Evolutionary conservation across 768 basidiomycete species (phyloP), one percentile per base, ranked within the genome.

Genomic region (Steccherinum ochraceum): DNA sequence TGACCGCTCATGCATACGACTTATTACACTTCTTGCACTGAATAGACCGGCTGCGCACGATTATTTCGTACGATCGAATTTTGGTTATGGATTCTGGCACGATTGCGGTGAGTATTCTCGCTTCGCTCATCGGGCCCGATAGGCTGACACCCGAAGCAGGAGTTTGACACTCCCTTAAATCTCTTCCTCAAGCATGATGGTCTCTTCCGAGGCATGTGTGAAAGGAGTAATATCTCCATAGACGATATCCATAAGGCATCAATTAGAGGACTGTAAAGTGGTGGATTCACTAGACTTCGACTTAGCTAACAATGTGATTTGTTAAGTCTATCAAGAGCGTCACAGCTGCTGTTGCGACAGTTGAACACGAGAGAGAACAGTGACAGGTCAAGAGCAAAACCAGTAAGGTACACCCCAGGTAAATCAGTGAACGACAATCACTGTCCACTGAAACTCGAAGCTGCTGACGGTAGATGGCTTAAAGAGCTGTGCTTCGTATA

Each of bases 61-160:
- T 80, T 55, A 61, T 75, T 51, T 65, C 67, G 12, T 87, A 87
- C 57, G 86, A 91, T 62, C 69, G 80, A 20, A 82, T 89, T 43
- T 69, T 86, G 39, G 86, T 89, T 5, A 74, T 89, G 57, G 79
- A 83, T 52, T 73, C 75, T 19, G 86, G 87, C 1, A 67, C 67
- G 5, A 78, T 88, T 40, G 72, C 70, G 21, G 78, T 79, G 40
- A 66, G 76, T 27, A 70, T 30, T 44, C 18, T 0, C 20, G 1
- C 27, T 19, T 27, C 3, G 20, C 3, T 25, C 0, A 11, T 24
- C 41, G 21, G 18, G 0, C 26, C 40, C 25, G 18, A 25, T 18
- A 35, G 39, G 19, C 30, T 40, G 35, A 21, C 4, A 41, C 25
- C 21, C 21, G 11, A 43, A 18, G 5, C 40, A 72, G 70, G 78